Evolutionary conservation across 345 rosid genomes (phyloP).

Genomic region (Brassica juncea): DNA sequence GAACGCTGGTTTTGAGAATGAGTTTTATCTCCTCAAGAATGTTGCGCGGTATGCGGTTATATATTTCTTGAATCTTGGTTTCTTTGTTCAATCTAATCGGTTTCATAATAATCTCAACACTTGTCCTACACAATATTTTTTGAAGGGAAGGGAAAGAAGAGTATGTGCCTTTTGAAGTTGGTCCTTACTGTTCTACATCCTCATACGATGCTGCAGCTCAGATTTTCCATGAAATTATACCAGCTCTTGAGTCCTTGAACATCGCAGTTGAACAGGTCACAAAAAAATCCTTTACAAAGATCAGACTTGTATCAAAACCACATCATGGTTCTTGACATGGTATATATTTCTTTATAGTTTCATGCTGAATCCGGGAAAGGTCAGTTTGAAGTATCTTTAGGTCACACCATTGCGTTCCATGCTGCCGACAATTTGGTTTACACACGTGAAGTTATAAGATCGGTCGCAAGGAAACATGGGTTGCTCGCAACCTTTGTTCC

Average conservation of each 20-base stretch:
- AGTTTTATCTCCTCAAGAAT: conserved; percentile 79
- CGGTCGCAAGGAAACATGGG: conserved; percentile 82
- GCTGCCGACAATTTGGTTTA: conserved; percentile 85
- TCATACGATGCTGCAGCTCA: conserved; percentile 67
- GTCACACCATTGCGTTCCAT: conserved; percentile 49
- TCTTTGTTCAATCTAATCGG: background rate
- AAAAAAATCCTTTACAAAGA: background rate
- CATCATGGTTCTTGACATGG: conserved; percentile 11
- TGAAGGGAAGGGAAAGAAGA: conserved; percentile 80
- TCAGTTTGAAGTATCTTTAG: conserved; percentile 80
- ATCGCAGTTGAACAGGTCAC: conserved; percentile 80
- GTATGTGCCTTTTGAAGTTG: conserved; percentile 72
- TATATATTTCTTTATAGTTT: conserved; percentile 43
- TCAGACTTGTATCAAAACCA: background rate
- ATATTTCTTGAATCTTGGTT: background rate
- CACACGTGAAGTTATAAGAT: conserved; percentile 76
- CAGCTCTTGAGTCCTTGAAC: conserved; percentile 63
- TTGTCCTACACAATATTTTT: background rate
- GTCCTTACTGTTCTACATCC: conserved; percentile 71
- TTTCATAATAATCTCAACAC: background rate
- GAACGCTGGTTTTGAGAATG: conserved; percentile 96
- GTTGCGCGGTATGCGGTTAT: conserved; percentile 47
- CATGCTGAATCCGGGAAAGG: conserved; percentile 94
- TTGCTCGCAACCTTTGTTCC: conserved; percentile 85
- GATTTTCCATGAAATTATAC: conserved; percentile 63